Base-by-base conservation (phyloP, 768 basidiomycete species). In the Serendipita sp. region DNA sequence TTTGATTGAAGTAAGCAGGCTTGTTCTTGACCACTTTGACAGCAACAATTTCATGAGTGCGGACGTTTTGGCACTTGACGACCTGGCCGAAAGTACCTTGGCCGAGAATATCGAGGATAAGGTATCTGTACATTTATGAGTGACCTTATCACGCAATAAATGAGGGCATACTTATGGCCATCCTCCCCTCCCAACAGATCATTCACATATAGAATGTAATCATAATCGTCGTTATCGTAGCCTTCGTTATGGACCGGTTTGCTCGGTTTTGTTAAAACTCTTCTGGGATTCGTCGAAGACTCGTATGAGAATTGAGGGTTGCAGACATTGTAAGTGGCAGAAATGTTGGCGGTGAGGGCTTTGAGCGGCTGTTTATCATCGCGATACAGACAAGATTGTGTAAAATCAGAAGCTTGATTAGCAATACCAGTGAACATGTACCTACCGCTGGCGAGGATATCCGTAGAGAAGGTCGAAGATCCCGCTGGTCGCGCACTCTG, bases 21-120 rank as follows among this genome's bases (percentile, higher is more conserved):
- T 98, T 99, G 74, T 99, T 99, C 78, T 99, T 99, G 67, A 99
- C 92, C 5, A 99, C 96, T 74, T 98, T 99, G 65, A 99, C 96
- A 24, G 96, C 96, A 45, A 96, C 92, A 62, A 98, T 90, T 71
- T 97, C 95, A 73, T 98, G 93, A 31, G 91, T 96, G 77, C 94
- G 92, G 86, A 97, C 94, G 71, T 99, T 98, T 73, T 98, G 96
- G 71, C 96, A 99, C 73, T 99, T 99, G 68, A 98, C 96, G 33
- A 99, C 96, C 73, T 99, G 96, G 7, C 96, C 96, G 68, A 99
- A 99, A 1, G 96, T 99, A 24, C 96, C 96, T 72, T 99, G 96
- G 4, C 96, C 96, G 42, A 99, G 82, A 65, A 99, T 91, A 73
- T 99, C 96, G 51, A 99, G 84, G 69, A 99, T 98, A 66, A 98